These are phyloP conservation scores for Claviceps africana DNA, from an alignment of 2,329 filamentous ascomycete genomes.

Conservation along the genomic window DNA sequence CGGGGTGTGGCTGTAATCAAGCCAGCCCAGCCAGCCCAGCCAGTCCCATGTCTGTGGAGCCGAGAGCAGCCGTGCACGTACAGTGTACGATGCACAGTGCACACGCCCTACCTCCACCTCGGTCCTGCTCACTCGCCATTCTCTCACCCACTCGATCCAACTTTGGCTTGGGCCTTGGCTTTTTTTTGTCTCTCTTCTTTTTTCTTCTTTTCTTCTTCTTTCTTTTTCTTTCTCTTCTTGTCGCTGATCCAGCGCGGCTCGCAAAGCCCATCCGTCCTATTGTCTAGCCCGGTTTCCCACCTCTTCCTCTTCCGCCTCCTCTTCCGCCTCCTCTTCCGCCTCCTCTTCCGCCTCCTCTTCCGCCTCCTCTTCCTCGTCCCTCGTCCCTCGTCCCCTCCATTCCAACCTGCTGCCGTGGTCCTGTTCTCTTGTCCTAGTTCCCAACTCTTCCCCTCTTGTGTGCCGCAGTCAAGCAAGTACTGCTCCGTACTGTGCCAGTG, in stretches of 20 bases:
- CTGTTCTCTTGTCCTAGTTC: background rate
- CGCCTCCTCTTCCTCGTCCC: background rate
- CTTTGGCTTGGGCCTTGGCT: conserved; percentile 1
- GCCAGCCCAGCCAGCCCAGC: too few species aligned
- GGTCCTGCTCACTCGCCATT: background rate
- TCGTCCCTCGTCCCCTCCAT: background rate
- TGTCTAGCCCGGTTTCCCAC: background rate
- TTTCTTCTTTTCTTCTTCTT: too few species aligned
- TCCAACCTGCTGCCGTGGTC: background rate
- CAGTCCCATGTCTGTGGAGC: too few species aligned
- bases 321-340: background rate
- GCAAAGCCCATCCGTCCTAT: background rate
- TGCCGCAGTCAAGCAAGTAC: conserved; percentile 1
- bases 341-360: background rate
- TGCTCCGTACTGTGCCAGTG: background rate
- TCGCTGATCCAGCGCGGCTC: background rate
- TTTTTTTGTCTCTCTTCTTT: background rate
- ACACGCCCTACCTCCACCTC: background rate
- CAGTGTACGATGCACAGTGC: background rate
- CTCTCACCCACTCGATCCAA: background rate
- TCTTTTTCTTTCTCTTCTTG: background rate
- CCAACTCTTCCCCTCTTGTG: background rate
- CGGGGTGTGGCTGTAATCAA: background rate
- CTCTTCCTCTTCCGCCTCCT: background rate
- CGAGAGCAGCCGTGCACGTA: background rate